Evolutionary conservation across 768 basidiomycete genomes (phyloP), one percentile per base, ranked within the genome.

Genomic region (Basidioascus undulatus): DNA sequence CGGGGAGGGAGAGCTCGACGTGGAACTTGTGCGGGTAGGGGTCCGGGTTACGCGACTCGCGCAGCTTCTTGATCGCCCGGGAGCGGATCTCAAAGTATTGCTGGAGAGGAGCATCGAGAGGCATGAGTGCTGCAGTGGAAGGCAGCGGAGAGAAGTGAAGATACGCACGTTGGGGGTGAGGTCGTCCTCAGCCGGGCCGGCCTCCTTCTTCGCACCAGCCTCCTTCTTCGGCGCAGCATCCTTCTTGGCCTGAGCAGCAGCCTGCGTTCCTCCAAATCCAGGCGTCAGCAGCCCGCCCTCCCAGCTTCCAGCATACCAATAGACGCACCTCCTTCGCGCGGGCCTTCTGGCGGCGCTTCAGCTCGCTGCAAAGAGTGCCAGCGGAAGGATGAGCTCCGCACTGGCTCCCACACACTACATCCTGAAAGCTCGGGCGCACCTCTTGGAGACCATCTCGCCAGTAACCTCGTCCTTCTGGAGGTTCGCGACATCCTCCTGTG

Each of bases 1-100:
- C 54, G 3, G 71, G 61, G 53, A 98, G 64, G 7, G 81, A 82
- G 46, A 60, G 64, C 42, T 75, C 64, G 18, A 94, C 87, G 49
- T 89, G 59, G 63, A 98, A 98, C 71, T 98, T 98, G 74, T 98
- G 92, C 6, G 92, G 92, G 64, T 96, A 98, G 2, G 92, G 92
- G 57, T 87, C 79, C 2, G 87, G 89, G 6, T 68, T 59, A 57
- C 77, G 76, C 23, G 79, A 77, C 55, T 74, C 67, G 59, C 81
- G 76, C 47, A 98, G 70, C 49, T 73, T 71, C 47, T 73, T 69
- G 51, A 98, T 84, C 51, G 80, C 74, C 36, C 83, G 72, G 23
- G 78, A 82, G 49, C 92, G 77, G 49, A 84, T 62, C 55, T 94
- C 86, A 55, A 76, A 89, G 66, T 94, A 98, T 83, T 89, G 83